Evolutionary conservation across 192 early-diverging fungal genomes (phyloP).

Genomic region (Chytriomyces hyalinus): DNA sequence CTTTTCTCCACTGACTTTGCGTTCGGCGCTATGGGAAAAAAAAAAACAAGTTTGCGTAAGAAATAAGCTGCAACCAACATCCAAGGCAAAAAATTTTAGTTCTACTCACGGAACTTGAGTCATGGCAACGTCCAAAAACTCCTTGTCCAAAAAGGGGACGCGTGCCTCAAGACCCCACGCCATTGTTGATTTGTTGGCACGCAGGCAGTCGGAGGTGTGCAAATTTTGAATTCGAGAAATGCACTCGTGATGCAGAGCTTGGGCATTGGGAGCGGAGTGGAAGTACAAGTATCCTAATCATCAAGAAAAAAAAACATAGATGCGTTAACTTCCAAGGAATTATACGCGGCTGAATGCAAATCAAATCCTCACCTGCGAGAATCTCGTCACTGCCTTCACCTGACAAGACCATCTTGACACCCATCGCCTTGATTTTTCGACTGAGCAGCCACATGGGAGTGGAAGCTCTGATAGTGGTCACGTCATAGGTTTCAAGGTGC

Average conservation of each 20-base stretch:
- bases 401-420: slow-evolving; percentile 99
- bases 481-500: slow-evolving; percentile 98
- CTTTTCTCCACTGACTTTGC: slow-evolving; percentile 75
- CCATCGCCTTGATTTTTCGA: slow-evolving; percentile 97
- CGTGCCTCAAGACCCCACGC: slow-evolving; percentile 99
- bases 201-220: slow-evolving; percentile 93
- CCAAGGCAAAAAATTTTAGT: neutral
- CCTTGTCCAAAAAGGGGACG: slow-evolving; percentile 95
- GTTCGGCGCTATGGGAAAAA: slow-evolving; percentile 52
- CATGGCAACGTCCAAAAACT: slow-evolving; percentile 94
- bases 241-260: slow-evolving; percentile 87
- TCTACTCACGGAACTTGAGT: slow-evolving; percentile 57
- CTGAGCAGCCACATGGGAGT: slow-evolving; percentile 99
- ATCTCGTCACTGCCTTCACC: slow-evolving; percentile 98
- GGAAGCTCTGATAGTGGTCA: slow-evolving; percentile 95
- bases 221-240: slow-evolving; percentile 95
- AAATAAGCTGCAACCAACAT: neutral
- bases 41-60: neutral
- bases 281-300: slow-evolving; percentile 90
- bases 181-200: slow-evolving; percentile 99
- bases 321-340: too few relatives aligned
- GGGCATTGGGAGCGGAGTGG: slow-evolving; percentile 84
- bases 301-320: neutral
- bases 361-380: slow-evolving; percentile 71
- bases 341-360: too few relatives aligned